Evolutionary conservation across 768 basidiomycete genomes (phyloP).

Genomic region (Tephrocybe sp.): DNA sequence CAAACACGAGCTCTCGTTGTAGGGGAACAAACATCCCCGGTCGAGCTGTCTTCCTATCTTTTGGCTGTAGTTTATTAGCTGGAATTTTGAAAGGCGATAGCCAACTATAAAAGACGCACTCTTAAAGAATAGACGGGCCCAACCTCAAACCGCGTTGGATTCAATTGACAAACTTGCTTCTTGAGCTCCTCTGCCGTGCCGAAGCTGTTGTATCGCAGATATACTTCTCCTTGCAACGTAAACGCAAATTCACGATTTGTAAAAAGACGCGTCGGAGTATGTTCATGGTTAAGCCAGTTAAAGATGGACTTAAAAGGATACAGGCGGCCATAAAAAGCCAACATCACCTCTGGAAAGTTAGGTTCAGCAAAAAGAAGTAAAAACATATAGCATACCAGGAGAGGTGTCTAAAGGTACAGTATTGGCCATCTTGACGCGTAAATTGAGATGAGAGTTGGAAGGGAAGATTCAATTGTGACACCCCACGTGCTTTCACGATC

Average conservation of each 20-base stretch:
- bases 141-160: constrained; percentile 94
- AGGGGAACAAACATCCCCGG: constrained; percentile 69
- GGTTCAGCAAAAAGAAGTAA: not conserved
- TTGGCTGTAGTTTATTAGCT: constrained; percentile 50
- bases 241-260: constrained; percentile 96
- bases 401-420: constrained; percentile 8
- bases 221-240: constrained; percentile 86
- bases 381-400: constrained; percentile 11
- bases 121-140: constrained; percentile 89
- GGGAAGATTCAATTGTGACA: not conserved
- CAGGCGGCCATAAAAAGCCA: constrained; percentile 79
- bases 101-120: constrained; percentile 45
- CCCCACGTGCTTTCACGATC: not conserved
- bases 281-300: constrained; percentile 93
- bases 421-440: constrained; percentile 3
- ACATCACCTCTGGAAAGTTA: constrained; percentile 39
- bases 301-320: constrained; percentile 96
- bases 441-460: not conserved
- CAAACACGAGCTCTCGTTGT: constrained; percentile 93
- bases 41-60: constrained; percentile 80
- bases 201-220: constrained; percentile 95
- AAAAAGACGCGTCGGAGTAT: constrained; percentile 74
- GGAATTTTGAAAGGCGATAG: not conserved
- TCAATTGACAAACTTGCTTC: constrained; percentile 78
- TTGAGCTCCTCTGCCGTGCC: constrained; percentile 84